Evolutionary conservation across 805 yeast genomes (phyloP).

Genomic region (Saccharomycopsis fibuligera): DNA sequence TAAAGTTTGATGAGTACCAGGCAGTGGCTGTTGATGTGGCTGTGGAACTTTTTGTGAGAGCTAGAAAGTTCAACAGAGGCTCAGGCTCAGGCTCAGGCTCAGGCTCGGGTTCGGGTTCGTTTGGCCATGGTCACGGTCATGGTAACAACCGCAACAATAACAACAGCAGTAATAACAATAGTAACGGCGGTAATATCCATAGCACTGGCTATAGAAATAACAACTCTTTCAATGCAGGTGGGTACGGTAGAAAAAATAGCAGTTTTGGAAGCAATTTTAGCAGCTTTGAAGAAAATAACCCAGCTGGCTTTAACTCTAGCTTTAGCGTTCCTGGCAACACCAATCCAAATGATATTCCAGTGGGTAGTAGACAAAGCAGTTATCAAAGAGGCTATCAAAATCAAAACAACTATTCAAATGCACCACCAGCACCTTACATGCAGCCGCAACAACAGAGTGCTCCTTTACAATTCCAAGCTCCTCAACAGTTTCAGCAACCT

Average conservation of each 20-base stretch:
- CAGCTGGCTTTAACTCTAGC: conserved; percentile 22
- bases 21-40: conserved; percentile 63
- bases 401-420: conserved; percentile 18
- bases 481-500: conserved; percentile 20
- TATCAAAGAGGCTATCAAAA: conserved; percentile 14
- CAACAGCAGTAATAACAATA: conserved; percentile 1
- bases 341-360: conserved; percentile 23
- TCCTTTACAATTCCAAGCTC: conserved; percentile 8
- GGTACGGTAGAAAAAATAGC: background rate
- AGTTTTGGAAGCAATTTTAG: conserved; percentile 6
- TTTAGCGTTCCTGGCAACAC: conserved; percentile 15
- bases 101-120: conserved; percentile 11
- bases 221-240: conserved; percentile 9
- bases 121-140: too few relatives aligned
- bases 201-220: conserved; percentile 7
- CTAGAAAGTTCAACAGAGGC: conserved; percentile 11
- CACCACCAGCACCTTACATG: conserved; percentile 13
- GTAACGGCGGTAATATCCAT: background rate
- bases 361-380: conserved; percentile 16
- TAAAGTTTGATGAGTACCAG: conserved; percentile 78
- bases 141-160: conserved; percentile 5
- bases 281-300: conserved; percentile 18
- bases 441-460: conserved; percentile 13
- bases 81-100: too few relatives aligned
- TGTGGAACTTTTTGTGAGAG: conserved; percentile 42